Conservation (phyloP, 2,329 filamentous ascomycete species). For the Fusarium poae region DNA sequence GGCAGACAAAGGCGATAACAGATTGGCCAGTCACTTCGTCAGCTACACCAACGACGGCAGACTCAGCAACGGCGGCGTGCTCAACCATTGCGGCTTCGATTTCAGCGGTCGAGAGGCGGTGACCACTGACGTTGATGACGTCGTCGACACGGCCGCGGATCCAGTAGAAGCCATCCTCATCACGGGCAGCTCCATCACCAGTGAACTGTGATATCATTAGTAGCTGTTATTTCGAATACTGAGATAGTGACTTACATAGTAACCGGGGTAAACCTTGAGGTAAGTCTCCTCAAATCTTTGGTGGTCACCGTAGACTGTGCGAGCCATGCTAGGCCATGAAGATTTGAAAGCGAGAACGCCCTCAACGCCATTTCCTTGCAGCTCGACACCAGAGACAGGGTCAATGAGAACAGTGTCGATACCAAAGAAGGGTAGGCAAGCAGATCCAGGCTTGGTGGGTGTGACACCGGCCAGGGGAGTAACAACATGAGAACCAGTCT, state of each 20-base stretch:
- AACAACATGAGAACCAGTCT: constrained; percentile 94
- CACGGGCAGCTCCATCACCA: constrained; percentile 88
- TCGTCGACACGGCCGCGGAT: constrained; percentile 96
- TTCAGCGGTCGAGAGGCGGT: constrained; percentile 94
- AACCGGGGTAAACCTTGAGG: constrained; percentile 92
- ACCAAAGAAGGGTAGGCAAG: constrained; percentile 96
- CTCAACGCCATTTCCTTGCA: constrained; percentile 91
- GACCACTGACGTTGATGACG: constrained; percentile 94
- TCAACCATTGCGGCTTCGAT: constrained; percentile 95
- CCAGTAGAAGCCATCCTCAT: constrained; percentile 98
- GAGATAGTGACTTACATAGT: constrained; percentile 75
- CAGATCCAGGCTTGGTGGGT: constrained; percentile 92
- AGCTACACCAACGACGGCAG: constrained; percentile 87
- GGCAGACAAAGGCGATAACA: constrained; percentile 90
- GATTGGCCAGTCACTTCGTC: constrained; percentile 95
- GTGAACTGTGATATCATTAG: constrained; percentile 71
- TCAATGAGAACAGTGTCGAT: constrained; percentile 95
- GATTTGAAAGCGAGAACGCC: constrained; percentile 94
- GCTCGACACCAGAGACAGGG: constrained; percentile 88
- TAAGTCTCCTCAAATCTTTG: constrained; percentile 98
- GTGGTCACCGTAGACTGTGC: constrained; percentile 95
- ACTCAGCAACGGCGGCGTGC: constrained; percentile 86
- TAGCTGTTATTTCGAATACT: accelerated
- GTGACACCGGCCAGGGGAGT: constrained; percentile 90
- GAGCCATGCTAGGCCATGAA: constrained; percentile 95